These are phyloP conservation scores for Lipomyces yamadae DNA, from an alignment of 805 yeast species.

Conservation along the genomic window DNA sequence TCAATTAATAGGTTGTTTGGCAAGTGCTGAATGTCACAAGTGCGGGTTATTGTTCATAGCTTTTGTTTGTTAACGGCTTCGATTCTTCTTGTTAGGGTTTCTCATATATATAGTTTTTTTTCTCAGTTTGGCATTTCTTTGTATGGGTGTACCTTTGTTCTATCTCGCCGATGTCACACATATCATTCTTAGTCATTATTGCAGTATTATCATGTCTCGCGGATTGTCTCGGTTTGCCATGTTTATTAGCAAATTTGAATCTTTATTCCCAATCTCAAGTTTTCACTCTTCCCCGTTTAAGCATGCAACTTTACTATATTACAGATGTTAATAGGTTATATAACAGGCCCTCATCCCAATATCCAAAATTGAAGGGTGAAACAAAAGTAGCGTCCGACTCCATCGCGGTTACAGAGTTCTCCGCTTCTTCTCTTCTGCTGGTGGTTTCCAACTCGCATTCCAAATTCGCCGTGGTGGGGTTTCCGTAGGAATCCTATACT, in stretches of 20 bases:
- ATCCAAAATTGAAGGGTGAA: not conserved
- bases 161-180: constrained; percentile 9
- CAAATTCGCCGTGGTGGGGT: constrained; percentile 83
- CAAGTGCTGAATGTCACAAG: not conserved
- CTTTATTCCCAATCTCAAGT: not conserved
- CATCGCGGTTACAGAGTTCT: not conserved
- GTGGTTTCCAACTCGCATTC: constrained; percentile 56
- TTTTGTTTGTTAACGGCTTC: constrained; percentile 4
- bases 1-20: not conserved
- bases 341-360: not conserved
- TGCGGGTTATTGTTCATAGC: constrained; percentile 4
- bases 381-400: not conserved
- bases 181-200: constrained; percentile 5
- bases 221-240: constrained; percentile 13
- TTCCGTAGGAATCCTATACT: constrained; percentile 85
- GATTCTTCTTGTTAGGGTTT: not conserved
- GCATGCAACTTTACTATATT: not conserved
- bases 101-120: not conserved
- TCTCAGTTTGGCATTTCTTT: constrained; percentile 16
- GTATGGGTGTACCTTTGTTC: constrained; percentile 11
- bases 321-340: not conserved
- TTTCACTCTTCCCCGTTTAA: not conserved
- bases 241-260: not conserved
- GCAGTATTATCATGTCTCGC: constrained; percentile 14
- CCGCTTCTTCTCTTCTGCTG: constrained; percentile 23